Evolutionary conservation across 345 rosid species (phyloP).

Genomic region (Euphorbia pulcherrima): DNA sequence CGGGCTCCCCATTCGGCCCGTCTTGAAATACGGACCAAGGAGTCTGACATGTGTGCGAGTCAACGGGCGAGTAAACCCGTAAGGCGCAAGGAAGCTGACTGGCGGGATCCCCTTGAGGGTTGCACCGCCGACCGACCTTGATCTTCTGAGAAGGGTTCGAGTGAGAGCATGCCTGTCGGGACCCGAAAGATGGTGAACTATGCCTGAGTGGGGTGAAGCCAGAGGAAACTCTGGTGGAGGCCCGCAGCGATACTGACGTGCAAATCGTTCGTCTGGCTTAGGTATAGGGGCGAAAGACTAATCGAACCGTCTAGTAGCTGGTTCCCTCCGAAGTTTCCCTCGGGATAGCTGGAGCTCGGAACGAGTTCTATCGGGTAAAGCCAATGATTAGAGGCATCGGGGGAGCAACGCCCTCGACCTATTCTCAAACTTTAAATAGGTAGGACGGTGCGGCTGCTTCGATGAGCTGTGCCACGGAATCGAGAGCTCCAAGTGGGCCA

Average conservation of each 20-base stretch:
- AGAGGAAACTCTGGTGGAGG: background rate
- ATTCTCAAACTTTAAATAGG: too few relatives aligned
- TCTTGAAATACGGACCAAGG: constrained; percentile 64
- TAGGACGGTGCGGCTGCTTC: too few relatives aligned
- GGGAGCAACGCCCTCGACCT: too few relatives aligned
- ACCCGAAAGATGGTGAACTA: background rate
- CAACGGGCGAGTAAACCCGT: constrained; percentile 35
- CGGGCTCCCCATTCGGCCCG: constrained; percentile 45
- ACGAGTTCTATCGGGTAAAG: too few relatives aligned
- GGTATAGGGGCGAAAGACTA: too few relatives aligned
- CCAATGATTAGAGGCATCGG: too few relatives aligned
- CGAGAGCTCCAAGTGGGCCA: too few relatives aligned
- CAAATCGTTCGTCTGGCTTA: too few relatives aligned
- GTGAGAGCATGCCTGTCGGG: background rate
- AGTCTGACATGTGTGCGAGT: constrained; percentile 48
- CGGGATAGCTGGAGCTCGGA: too few relatives aligned
- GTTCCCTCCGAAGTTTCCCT: too few relatives aligned
- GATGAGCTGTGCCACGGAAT: too few relatives aligned
- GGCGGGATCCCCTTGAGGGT: background rate
- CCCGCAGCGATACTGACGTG: background rate
- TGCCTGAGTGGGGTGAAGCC: background rate
- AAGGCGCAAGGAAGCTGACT: background rate
- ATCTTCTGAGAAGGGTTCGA: background rate
- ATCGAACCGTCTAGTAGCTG: too few relatives aligned
- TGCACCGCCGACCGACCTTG: constrained; percentile 1